Conservation (phyloP, 208 protist species). For the Leishmania mexicana region DNA sequence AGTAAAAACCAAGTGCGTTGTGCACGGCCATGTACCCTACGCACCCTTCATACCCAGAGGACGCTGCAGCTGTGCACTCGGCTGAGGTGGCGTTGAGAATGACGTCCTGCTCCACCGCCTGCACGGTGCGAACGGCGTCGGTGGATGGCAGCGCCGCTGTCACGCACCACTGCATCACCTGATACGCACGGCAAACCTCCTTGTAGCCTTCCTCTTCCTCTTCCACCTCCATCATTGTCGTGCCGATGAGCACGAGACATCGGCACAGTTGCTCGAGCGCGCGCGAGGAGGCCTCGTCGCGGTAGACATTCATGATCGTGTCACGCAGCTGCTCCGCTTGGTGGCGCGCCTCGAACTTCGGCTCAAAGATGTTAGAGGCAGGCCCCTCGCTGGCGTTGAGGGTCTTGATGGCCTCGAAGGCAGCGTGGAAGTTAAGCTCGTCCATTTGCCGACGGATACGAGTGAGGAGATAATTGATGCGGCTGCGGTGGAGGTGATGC, state of each 20-base stretch:
- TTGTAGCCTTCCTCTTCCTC: constrained; percentile 67
- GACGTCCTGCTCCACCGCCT: constrained; percentile 40
- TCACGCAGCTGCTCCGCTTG: constrained; percentile 67
- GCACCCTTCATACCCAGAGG: constrained; percentile 35
- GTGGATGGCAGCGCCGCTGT: constrained; percentile 22
- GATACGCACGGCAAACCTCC: constrained; percentile 59
- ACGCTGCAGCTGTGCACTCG: background rate
- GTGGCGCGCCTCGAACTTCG: constrained; percentile 69
- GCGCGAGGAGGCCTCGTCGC: constrained; percentile 11
- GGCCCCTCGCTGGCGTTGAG: constrained; percentile 73
- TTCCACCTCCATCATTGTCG: constrained; percentile 78
- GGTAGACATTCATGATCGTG: constrained; percentile 65
- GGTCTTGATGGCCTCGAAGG: constrained; percentile 55
- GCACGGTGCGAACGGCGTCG: constrained; percentile 18
- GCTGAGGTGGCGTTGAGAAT: constrained; percentile 31
- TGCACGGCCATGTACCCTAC: constrained; percentile 69
- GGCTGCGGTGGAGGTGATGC: background rate
- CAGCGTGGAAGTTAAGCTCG: constrained; percentile 35
- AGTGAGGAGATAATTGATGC: background rate
- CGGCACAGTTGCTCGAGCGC: constrained; percentile 71
- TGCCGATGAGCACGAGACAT: constrained; percentile 68
- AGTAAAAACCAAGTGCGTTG: constrained; percentile 79
- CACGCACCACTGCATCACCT: constrained; percentile 41
- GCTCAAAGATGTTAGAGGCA: constrained; percentile 71
- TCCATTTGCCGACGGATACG: constrained; percentile 44